Evolutionary conservation across 345 rosid genomes (phyloP).

Genomic region (Acer saccharum): DNA sequence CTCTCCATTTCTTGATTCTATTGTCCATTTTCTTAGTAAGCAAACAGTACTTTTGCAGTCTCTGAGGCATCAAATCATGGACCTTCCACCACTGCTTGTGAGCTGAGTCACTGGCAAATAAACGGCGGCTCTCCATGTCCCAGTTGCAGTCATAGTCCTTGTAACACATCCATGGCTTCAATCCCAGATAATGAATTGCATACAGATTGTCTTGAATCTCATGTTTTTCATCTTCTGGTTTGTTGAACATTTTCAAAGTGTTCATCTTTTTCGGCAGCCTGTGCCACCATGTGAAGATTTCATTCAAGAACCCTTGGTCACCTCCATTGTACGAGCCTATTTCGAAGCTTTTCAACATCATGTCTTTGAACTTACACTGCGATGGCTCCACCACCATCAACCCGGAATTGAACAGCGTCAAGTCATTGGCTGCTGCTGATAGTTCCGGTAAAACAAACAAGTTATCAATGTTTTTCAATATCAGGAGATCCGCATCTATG

Average conservation of each 20-base stretch:
- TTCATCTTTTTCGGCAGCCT: conserved; percentile 59
- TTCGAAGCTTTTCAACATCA: conserved; percentile 45
- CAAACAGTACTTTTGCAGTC: conserved; percentile 58
- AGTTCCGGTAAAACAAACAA: conserved; percentile 65
- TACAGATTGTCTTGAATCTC: conserved; percentile 18
- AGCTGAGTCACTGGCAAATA: conserved; percentile 70
- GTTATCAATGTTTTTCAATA: conserved; percentile 53
- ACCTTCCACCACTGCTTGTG: conserved; percentile 74
- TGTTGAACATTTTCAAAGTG: conserved; percentile 43
- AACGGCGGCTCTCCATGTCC: conserved; percentile 40
- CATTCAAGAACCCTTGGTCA: conserved; percentile 87
- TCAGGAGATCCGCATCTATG: conserved; percentile 68
- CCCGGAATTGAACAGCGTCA: conserved; percentile 69
- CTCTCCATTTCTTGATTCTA: conserved; percentile 66
- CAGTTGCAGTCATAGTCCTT: conserved; percentile 92
- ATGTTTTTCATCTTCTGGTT: conserved; percentile 13
- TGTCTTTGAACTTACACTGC: conserved; percentile 51
- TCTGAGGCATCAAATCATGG: conserved; percentile 59
- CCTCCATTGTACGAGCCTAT: conserved; percentile 76
- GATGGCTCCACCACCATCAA: conserved; percentile 92
- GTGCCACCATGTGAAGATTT: conserved; percentile 88
- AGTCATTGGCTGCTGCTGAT: conserved; percentile 56
- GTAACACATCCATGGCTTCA: conserved; percentile 94
- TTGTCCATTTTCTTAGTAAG: conserved; percentile 37
- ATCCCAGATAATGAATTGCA: conserved; percentile 70